Base-by-base conservation (phyloP, 2,329 filamentous ascomycete genomes). In the Alternaria panax region DNA sequence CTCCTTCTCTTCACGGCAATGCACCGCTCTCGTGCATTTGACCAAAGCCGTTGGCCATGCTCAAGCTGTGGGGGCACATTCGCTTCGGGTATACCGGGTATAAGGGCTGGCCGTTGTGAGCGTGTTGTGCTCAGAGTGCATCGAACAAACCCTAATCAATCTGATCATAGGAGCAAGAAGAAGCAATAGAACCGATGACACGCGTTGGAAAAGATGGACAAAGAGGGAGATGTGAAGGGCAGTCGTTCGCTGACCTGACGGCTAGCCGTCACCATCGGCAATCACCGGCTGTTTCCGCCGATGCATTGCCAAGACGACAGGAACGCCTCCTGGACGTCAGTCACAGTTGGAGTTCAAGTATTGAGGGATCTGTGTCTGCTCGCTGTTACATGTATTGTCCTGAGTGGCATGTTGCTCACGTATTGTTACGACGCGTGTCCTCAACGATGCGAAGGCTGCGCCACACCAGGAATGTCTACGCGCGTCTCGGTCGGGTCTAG, bases 351-450 rank as follows among this genome's bases (percentile, higher is more conserved):
- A 25, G 30, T 25, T n/a, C 18, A 34, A 16, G 20, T 34, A 28
- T 24, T 48, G 6, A 12, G 6, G 30, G 8, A 25, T 9, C 1
- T 14, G 8, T 8, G 20, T 24, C 2, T 24, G 34, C 3, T 25
- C 20, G 20, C 22, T 5, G 14, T 4, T 24, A 20, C n/a, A 4
- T 1, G 4, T 18, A 2, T 1, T 12, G 7, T 16, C 25, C 5
- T 18, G 2, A 36, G 5, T 24, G 30, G 18, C 30, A 34, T 34
- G 30, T 14, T 3, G 2, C 20, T 12, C 28, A 7, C 28, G 22
- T 12, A 9, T 34, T 18, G 22, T 16, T 28, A 41, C 22, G 58
- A 64, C 61, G 61, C 61, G 61, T 62, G 58, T 48, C 41, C 41
- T 50, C 43, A 24, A 27, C 8, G 36, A 50, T 43, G 28, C 42